Evolutionary conservation across 2,329 filamentous ascomycete species (phyloP).

Genomic region (Calonectria pauciramosa): DNA sequence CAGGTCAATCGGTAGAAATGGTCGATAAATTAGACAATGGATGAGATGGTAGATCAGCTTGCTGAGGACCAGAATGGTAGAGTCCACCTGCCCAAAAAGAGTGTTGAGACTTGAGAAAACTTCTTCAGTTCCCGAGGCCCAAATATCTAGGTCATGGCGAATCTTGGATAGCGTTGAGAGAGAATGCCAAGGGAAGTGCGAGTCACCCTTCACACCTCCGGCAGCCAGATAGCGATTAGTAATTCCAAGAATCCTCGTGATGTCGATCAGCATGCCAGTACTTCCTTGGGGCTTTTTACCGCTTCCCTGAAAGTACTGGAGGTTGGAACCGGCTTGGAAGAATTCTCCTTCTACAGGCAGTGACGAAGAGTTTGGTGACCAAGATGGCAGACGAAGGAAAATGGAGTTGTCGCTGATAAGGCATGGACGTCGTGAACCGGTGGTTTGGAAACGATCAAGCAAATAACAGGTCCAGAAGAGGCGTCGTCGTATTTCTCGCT

Average conservation of each 20-base stretch:
- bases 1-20: slow-evolving; percentile 87
- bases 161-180: slow-evolving; percentile 89
- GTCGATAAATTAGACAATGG: slow-evolving; percentile 88
- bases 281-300: slow-evolving; percentile 81
- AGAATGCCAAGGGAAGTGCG: slow-evolving; percentile 92
- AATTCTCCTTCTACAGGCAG: slow-evolving; percentile 81
- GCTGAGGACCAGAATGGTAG: slow-evolving; percentile 83
- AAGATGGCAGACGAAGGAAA: slow-evolving; percentile 80
- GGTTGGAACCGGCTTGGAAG: slow-evolving; percentile 83
- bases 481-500: slow-evolving; percentile 82
- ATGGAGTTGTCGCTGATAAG: slow-evolving; percentile 84
- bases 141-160: slow-evolving; percentile 85
- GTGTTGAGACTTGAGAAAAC: slow-evolving; percentile 82
- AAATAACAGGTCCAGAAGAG: slow-evolving; percentile 92
- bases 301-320: slow-evolving; percentile 78
- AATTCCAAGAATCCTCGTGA: slow-evolving; percentile 83
- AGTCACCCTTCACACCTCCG: slow-evolving; percentile 89
- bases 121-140: slow-evolving; percentile 85
- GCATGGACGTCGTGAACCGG: slow-evolving; percentile 86
- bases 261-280: slow-evolving; percentile 86
- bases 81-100: slow-evolving; percentile 83
- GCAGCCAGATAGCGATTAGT: slow-evolving; percentile 88
- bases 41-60: slow-evolving; percentile 90
- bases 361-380: slow-evolving; percentile 73
- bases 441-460: slow-evolving; percentile 86